Percentiles rank a stretch among this genome's conserved stretches.
Conservation (phyloP, 129 eudicot genomes). For the Pseudognaphalium luteoalbum region DNA sequence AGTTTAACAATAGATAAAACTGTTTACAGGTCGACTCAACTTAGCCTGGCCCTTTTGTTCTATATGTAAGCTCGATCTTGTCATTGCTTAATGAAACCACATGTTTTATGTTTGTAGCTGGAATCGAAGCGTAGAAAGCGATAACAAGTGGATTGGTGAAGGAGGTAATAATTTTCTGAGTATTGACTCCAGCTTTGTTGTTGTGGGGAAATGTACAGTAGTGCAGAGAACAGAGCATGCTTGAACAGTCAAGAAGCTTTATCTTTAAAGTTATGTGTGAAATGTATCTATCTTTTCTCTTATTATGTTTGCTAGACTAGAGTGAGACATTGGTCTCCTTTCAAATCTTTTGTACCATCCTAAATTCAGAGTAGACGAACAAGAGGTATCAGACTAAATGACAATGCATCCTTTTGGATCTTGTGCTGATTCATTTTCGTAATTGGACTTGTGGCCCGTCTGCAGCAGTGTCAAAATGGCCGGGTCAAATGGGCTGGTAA, state of each 20-base stretch:
- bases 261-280: conserved; percentile 19
- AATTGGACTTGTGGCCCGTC: background rate
- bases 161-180: conserved; percentile 29
- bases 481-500: background rate
- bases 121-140: conserved; percentile 34
- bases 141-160: conserved; percentile 14
- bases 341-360: background rate
- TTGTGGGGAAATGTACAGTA: conserved; percentile 29
- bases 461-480: background rate
- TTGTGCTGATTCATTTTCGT: background rate
- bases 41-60: background rate
- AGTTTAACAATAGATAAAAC: no score
- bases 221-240: conserved; percentile 25
- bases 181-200: conserved; percentile 19
- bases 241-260: conserved; percentile 26
- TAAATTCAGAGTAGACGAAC: conserved; percentile 3
- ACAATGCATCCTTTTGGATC: background rate
- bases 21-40: background rate
- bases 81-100: background rate
- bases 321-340: background rate
- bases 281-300: conserved; percentile 13
- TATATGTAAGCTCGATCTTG: background rate
- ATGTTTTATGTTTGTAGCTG: conserved; percentile 26
- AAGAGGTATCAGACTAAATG: conserved; percentile 10
- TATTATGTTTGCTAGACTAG: conserved; percentile 25